These are phyloP conservation scores for Scleroderma bovista DNA, from an alignment of 768 basidiomycete species.

Conservation along the genomic window DNA sequence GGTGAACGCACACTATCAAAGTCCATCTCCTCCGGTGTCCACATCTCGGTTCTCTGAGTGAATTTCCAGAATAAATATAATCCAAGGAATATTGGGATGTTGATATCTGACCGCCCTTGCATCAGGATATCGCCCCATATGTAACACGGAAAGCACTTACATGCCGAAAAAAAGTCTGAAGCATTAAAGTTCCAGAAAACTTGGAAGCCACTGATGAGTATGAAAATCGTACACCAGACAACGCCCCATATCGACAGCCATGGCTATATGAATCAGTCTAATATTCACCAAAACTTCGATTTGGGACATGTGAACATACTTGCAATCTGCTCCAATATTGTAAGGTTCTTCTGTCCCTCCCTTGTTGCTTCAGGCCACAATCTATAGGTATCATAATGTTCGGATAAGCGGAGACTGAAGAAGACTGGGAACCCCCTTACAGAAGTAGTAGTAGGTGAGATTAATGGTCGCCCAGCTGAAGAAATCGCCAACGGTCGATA, in stretches of 20 bases:
- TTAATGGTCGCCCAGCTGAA: constrained; percentile 61
- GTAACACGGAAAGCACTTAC: constrained; percentile 23
- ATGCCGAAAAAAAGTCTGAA: constrained; percentile 44
- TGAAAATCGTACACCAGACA: constrained; percentile 55
- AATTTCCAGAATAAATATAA: constrained; percentile 22
- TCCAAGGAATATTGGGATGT: constrained; percentile 16
- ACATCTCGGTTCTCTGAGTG: constrained; percentile 22
- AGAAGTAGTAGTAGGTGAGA: constrained; percentile 63
- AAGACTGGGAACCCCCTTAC: constrained; percentile 29
- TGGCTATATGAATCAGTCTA: constrained; percentile 28
- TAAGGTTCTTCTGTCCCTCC: constrained; percentile 54
- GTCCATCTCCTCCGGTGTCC: constrained; percentile 64
- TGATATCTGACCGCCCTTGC: constrained; percentile 31
- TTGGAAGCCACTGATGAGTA: constrained; percentile 47
- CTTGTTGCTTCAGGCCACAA: constrained; percentile 64
- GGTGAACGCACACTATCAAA: constrained; percentile 50
- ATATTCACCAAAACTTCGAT: constrained; percentile 5
- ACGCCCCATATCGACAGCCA: constrained; percentile 67
- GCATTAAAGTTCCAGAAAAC: constrained; percentile 62
- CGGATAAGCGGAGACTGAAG: too few species aligned
- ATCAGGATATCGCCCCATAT: neutral
- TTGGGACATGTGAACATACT: constrained; percentile 6
- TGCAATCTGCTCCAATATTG: constrained; percentile 56
- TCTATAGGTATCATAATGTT: constrained; percentile 31
- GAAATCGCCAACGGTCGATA: constrained; percentile 61